These are phyloP conservation scores for Cyberlindnera veronae DNA, from an alignment of 805 yeast species.

Conservation along the genomic window DNA sequence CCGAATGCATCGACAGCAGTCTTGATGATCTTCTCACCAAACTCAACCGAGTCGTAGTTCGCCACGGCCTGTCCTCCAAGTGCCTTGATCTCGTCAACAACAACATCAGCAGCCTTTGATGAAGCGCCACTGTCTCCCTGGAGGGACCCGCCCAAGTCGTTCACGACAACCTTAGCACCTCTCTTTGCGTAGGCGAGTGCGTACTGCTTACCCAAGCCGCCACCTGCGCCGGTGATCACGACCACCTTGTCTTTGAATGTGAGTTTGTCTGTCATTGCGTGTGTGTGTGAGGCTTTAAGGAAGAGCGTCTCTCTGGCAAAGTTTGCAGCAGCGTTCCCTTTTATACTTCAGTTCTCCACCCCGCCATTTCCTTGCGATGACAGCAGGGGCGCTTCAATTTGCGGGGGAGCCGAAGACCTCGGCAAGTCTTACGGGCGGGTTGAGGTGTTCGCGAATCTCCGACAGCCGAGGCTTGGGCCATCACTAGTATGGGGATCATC, in stretches of 20 bases:
- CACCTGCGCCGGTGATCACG: constrained; percentile 95
- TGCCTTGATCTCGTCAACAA: constrained; percentile 75
- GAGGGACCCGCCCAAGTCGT: constrained; percentile 86
- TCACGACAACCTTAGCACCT: constrained; percentile 94
- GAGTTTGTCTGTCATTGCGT: constrained; percentile 31
- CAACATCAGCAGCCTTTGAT: constrained; percentile 81
- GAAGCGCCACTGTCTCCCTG: constrained; percentile 67
- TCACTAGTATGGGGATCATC: too few species aligned
- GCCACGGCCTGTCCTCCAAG: constrained; percentile 89
- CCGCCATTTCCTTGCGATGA: constrained; percentile 7
- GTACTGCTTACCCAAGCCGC: constrained; percentile 88
- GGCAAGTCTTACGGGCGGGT: background rate
- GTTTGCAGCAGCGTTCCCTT: background rate
- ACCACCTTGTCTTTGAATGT: constrained; percentile 82
- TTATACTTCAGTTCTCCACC: constrained; percentile 1
- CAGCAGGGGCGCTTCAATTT: background rate
- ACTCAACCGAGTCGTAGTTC: constrained; percentile 85
- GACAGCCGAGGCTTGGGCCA: too few species aligned
- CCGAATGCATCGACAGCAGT: constrained; percentile 87
- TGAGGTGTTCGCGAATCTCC: too few species aligned
- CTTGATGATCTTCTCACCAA: constrained; percentile 80
- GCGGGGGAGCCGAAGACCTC: background rate
- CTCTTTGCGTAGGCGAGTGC: constrained; percentile 83
- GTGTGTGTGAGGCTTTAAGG: background rate
- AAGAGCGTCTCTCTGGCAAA: background rate